Evolutionary conservation across 1,284 basidiomycete genomes (phyloP).

Genomic region (Pisolithus thermaeus): DNA sequence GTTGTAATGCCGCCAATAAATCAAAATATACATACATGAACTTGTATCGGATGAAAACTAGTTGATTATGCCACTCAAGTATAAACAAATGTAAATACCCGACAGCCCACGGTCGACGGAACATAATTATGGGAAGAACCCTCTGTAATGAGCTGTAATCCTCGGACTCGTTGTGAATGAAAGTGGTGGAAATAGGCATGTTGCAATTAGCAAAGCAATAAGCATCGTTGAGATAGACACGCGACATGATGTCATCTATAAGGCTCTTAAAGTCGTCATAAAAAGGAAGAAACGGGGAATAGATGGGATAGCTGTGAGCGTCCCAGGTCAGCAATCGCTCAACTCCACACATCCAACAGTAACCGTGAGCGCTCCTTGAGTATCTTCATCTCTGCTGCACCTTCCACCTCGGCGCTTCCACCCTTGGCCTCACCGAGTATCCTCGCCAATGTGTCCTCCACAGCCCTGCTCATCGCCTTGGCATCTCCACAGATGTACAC

Average conservation of each 20-base stretch:
- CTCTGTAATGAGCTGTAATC: too few relatives aligned
- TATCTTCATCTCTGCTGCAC: conserved; percentile 85
- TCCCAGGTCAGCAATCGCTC: conserved; percentile 10
- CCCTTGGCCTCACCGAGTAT: conserved; percentile 95
- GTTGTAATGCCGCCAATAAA: too few relatives aligned
- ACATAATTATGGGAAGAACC: too few relatives aligned
- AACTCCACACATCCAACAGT: conserved; percentile 82
- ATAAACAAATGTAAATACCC: too few relatives aligned
- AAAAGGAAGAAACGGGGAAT: background rate
- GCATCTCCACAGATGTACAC: conserved; percentile 97
- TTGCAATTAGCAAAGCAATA: background rate
- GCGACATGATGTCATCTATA: background rate
- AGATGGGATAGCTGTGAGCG: background rate
- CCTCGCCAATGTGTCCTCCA: conserved; percentile 80
- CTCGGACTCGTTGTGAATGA: background rate
- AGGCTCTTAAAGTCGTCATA: background rate
- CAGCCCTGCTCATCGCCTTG: conserved; percentile 91
- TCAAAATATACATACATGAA: too few relatives aligned
- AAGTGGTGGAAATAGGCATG: background rate
- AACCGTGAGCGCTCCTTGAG: conserved; percentile 88
- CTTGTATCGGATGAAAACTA: too few relatives aligned
- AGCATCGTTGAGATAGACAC: background rate
- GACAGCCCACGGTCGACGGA: too few relatives aligned
- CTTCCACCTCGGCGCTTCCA: conserved; percentile 79
- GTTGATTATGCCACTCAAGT: too few relatives aligned